Percentiles rank a stretch among this genome's conserved stretches.
Evolutionary conservation across 768 basidiomycete species (phyloP).

Genomic region (Leccinum obscurum): DNA sequence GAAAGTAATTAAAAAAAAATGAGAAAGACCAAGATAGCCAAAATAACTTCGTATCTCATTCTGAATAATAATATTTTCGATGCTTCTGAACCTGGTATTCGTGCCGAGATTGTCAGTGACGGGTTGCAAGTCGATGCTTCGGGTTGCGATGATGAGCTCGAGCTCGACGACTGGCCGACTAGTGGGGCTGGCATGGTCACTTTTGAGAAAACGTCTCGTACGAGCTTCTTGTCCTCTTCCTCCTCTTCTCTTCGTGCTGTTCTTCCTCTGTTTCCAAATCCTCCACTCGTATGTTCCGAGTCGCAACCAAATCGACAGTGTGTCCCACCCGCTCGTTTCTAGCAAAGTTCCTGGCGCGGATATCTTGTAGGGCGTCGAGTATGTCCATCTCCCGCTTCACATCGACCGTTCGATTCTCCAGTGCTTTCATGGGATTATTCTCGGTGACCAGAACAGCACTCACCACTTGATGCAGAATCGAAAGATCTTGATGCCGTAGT

Average conservation of each 20-base stretch:
- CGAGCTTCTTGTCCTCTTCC: conserved; percentile 89
- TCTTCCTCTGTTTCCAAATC: conserved; percentile 82
- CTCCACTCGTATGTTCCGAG: conserved; percentile 48
- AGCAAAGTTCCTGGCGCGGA: conserved; percentile 73
- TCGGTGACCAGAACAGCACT: conserved; percentile 42
- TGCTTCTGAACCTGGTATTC: no score
- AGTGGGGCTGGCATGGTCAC: conserved; percentile 42
- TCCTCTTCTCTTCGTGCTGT: conserved; percentile 64
- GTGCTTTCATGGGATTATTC: conserved; percentile 95
- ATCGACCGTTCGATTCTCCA: conserved; percentile 91
- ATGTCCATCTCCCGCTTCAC: conserved; percentile 99
- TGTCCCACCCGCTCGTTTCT: conserved; percentile 86
- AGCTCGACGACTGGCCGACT: conserved; percentile 24
- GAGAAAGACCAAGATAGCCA: no score
- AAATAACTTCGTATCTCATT: no score
- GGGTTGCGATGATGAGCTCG: conserved; percentile 20
- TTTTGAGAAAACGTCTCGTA: conserved; percentile 86
- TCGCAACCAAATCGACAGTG: conserved; percentile 64
- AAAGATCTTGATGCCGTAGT: conserved; percentile 97
- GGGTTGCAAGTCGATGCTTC: conserved; percentile 25
- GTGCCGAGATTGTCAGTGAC: conserved; percentile 45
- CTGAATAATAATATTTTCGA: no score
- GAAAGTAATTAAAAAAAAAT: no score
- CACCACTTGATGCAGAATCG: conserved; percentile 92
- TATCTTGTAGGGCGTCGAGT: conserved; percentile 92